A percentile compares a stretch with the other conserved stretches of the same genome.
phyloP scores from a whole-genome alignment of 1,284 basidiomycete species.

The Rhodotorula sp. region DNA sequence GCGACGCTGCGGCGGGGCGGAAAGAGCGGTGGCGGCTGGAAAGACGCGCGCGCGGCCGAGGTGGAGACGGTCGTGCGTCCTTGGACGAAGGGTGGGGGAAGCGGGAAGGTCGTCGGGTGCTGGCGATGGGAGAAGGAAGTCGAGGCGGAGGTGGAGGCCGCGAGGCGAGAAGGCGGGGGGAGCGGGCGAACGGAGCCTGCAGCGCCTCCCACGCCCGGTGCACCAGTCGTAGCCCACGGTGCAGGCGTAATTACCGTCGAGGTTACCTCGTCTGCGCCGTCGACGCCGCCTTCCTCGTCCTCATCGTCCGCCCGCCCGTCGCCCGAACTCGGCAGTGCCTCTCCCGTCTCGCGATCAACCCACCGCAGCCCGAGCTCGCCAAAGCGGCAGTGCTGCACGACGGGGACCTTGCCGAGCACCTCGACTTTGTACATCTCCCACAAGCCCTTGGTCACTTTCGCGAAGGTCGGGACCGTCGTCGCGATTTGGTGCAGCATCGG shows the following conservation, averaged over 20 bases:
- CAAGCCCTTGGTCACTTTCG: conserved; percentile 83
- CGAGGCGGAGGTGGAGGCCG: neutral
- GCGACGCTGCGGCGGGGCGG: conserved; percentile 1
- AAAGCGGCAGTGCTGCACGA: conserved; percentile 90
- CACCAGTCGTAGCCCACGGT: conserved; percentile 15
- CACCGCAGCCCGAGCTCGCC: conserved; percentile 54
- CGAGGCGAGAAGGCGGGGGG: neutral
- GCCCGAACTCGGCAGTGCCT: conserved; percentile 29
- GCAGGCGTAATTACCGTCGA: conserved; percentile 3
- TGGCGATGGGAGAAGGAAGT: conserved; percentile 1
- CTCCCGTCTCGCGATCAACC: conserved; percentile 18
- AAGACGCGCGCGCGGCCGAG: neutral
- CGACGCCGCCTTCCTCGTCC: neutral
- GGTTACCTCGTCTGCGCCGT: neutral
- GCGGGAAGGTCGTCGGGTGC: conserved; percentile 5
- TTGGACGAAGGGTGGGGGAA: neutral
- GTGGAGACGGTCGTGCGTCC: no score
- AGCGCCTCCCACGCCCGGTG: neutral
- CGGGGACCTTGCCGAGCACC: conserved; percentile 91
- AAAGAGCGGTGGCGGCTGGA: conserved; percentile 9
- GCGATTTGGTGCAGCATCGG: conserved; percentile 87
- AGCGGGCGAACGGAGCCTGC: neutral
- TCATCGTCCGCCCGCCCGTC: conserved; percentile 22
- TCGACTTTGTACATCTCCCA: conserved; percentile 98
- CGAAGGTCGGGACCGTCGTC: conserved; percentile 78